A percentile compares a stretch with the other conserved stretches of the same genome.
phyloP scores from a whole-genome alignment of 2,329 filamentous ascomycete genomes.

The Gliomastix tumulicola region DNA sequence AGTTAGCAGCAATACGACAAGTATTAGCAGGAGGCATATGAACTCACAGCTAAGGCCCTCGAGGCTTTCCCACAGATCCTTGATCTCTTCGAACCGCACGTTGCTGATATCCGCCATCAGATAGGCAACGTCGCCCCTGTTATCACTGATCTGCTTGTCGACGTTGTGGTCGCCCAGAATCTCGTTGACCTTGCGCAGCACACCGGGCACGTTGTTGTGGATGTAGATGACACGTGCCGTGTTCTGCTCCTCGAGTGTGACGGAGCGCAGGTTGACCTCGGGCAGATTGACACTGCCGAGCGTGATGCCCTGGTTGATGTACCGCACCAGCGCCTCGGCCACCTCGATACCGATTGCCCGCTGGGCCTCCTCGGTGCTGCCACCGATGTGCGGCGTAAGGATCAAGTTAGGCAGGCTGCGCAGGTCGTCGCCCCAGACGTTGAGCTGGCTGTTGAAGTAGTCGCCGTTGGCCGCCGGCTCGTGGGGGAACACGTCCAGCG shows the following conservation, averaged over 20 bases:
- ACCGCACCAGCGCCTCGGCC: constrained; percentile 76
- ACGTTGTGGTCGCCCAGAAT: constrained; percentile 94
- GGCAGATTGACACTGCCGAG: constrained; percentile 92
- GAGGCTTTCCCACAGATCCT: constrained; percentile 75
- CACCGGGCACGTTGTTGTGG: constrained; percentile 93
- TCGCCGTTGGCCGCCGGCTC: constrained; percentile 92
- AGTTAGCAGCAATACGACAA: too few species aligned
- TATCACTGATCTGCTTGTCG: constrained; percentile 97
- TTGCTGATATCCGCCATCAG: constrained; percentile 96
- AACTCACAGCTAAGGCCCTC: constrained; percentile 72
- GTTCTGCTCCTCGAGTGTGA: constrained; percentile 83
- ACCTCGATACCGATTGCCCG: constrained; percentile 94
- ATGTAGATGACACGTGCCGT: constrained; percentile 94
- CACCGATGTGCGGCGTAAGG: constrained; percentile 92
- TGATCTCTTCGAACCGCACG: constrained; percentile 74
- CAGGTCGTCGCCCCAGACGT: constrained; percentile 79
- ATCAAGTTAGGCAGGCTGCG: constrained; percentile 85
- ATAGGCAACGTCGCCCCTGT: constrained; percentile 89
- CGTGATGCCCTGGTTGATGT: constrained; percentile 93
- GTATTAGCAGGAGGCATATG: too few species aligned
- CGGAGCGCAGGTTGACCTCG: constrained; percentile 84
- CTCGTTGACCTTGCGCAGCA: constrained; percentile 90
- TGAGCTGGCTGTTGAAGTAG: constrained; percentile 82
- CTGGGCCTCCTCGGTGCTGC: constrained; percentile 96
- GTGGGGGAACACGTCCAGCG: constrained; percentile 92